Evolutionary conservation across 352 stramenopile species (phyloP).

Genomic region (Globisporangium solare): DNA sequence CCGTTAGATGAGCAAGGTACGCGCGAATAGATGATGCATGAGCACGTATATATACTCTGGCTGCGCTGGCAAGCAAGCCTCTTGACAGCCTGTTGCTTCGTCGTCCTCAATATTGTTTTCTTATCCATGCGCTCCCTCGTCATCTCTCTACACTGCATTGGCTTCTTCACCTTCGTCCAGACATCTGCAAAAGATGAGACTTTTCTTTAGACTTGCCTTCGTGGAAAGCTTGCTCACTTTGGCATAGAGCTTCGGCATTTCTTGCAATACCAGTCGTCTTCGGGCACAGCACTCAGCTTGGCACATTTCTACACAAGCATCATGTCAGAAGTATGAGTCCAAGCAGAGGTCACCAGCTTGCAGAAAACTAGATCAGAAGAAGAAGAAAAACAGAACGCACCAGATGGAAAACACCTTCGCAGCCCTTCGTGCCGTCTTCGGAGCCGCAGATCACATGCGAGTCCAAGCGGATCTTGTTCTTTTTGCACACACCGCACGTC

Average conservation of each 20-base stretch:
- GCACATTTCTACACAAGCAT: constrained; percentile 75
- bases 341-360: background rate
- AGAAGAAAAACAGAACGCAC: constrained; percentile 27
- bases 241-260: constrained; percentile 32
- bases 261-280: constrained; percentile 88
- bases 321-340: background rate
- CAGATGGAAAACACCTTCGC: constrained; percentile 85
- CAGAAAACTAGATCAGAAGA: too few relatives aligned
- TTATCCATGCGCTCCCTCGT: too few relatives aligned
- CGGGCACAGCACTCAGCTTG: constrained; percentile 66
- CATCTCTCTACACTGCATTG: too few relatives aligned
- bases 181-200: too few relatives aligned
- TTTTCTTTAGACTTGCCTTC: too few relatives aligned
- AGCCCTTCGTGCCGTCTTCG: constrained; percentile 83
- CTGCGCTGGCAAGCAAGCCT: too few relatives aligned
- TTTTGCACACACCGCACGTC: constrained; percentile 76
- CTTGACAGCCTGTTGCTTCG: too few relatives aligned
- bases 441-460: constrained; percentile 88
- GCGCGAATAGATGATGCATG: too few relatives aligned
- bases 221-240: constrained; percentile 5
- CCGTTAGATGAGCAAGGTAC: too few relatives aligned
- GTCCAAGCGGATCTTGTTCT: constrained; percentile 86
- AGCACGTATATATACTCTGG: too few relatives aligned
- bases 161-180: too few relatives aligned
- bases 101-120: too few relatives aligned